Base-by-base conservation (phyloP, 805 yeast species). In the Millerozyma miso region DNA sequence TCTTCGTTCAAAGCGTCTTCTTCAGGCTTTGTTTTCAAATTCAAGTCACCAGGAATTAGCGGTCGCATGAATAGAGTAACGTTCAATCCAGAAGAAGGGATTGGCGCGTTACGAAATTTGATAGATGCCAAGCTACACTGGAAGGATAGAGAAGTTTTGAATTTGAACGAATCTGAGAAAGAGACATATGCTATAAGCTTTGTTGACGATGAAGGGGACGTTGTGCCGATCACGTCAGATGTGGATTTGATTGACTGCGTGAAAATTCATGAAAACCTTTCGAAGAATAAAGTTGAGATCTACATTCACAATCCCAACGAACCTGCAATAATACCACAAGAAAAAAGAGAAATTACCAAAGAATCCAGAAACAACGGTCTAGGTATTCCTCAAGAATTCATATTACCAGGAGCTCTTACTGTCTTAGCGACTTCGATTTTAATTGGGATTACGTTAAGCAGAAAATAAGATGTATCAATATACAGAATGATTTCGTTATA, bases 151-250 rank as follows among this genome's bases (percentile, higher is more conserved):
- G 65, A 53, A 16, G 47, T 42, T 4, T 54, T 70, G 45, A 42
- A 42, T 20, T 50, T 56, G 6, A 20, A 15, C 15, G 37, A 41
- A 26, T 36, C 49, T 17, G 44, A 43, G 5, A 48, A 40, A 13
- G 48, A 45, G n/a, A 57, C 47, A 1, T 83, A 80, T 60, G 88
- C 88, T 0, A 76, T 88, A 40, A 81, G 89, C 43, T 88, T 88
- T 51, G 59, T 81, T 23, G 96, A 88, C 54, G 95, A 88, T 54
- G 96, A 88, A 54, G 85, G 86, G 12, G 96, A 88, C 56, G 65
- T 83, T 12, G 86, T 88, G 18, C 81, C 88, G 1, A 78, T 88
- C 32, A 84, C 93, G 0, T 75, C 85, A 3, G 85, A 83, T 53
- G 76, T 74, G 52, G 96, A 88, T 56, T 71, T 88, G 44, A 55